These are phyloP conservation scores for Colletotrichum chlorophyti DNA, from an alignment of 2,329 filamentous ascomycete species.

Conservation along the genomic window DNA sequence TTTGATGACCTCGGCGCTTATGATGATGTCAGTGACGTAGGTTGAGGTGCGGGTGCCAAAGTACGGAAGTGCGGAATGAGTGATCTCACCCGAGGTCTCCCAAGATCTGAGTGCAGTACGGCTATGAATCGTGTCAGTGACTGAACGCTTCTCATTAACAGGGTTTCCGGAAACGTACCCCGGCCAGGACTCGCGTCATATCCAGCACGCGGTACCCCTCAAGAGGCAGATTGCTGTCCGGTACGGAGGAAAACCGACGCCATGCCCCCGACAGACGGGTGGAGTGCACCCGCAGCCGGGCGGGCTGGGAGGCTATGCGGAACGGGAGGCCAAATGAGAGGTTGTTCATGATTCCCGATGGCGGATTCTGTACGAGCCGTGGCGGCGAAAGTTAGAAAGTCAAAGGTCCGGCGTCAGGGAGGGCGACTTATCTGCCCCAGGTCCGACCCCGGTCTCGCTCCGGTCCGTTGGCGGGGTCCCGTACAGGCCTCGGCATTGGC, in stretches of 20 bases:
- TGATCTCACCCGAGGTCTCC: conserved; percentile 86
- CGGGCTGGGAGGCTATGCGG: not conserved
- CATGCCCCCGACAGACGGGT: conserved; percentile 16
- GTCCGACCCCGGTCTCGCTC: conserved; percentile 27
- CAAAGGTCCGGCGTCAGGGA: conserved; percentile 1
- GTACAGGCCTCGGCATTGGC: conserved; percentile 23
- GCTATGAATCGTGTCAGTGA: conserved; percentile 57
- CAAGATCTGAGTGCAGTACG: conserved; percentile 96
- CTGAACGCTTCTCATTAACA: fast-evolving
- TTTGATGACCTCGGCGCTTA: conserved; percentile 96
- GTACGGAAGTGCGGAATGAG: too few species aligned
- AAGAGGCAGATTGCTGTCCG: conserved; percentile 63
- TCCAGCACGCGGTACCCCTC: conserved; percentile 89
- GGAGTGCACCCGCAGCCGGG: not conserved
- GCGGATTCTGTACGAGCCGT: not conserved
- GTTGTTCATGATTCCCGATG: not conserved
- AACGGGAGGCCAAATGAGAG: not conserved
- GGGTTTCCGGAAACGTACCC: conserved; percentile 64
- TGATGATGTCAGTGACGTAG: conserved; percentile 35
- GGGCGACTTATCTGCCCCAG: conserved; percentile 4
- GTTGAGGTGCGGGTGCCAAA: conserved; percentile 18
- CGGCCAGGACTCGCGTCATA: conserved; percentile 95
- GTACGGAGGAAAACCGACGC: conserved; percentile 39
- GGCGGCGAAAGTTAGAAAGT: conserved; percentile 7
- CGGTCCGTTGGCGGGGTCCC: conserved; percentile 27